phyloP scores from a whole-genome alignment of 768 basidiomycete genomes.

The Tricholoma saponaceum region DNA sequence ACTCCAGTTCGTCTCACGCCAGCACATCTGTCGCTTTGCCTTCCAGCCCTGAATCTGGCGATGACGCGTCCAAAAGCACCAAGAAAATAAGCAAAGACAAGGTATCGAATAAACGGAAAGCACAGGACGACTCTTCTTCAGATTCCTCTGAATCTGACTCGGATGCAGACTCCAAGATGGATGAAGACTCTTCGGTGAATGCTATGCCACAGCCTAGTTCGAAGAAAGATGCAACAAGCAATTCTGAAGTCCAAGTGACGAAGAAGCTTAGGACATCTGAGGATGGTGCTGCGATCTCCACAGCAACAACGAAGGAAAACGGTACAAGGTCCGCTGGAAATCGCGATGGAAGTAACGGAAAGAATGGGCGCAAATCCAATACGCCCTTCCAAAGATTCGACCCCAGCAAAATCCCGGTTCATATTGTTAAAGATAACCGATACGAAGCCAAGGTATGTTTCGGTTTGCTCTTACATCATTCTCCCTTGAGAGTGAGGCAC shows the following conservation, averaged over 20 bases:
- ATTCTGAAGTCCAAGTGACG: constrained; percentile 31
- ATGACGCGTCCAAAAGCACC: background rate
- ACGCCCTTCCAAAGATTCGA: constrained; percentile 83
- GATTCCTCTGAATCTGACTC: constrained; percentile 11
- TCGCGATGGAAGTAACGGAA: constrained; percentile 23
- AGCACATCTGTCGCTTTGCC: background rate
- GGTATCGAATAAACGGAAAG: background rate
- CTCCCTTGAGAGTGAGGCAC: background rate
- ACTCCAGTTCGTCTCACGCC: constrained; percentile 15
- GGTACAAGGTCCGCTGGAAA: constrained; percentile 11
- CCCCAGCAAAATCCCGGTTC: constrained; percentile 44
- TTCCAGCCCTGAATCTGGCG: background rate
- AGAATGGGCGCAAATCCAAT: constrained; percentile 38
- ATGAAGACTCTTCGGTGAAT: constrained; percentile 8
- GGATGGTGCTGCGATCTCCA: constrained; percentile 45
- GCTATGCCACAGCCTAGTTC: background rate
- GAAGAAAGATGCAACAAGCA: constrained; percentile 3
- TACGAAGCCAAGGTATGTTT: constrained; percentile 73
- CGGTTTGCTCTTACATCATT: background rate
- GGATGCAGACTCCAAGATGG: background rate
- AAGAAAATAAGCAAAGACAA: background rate
- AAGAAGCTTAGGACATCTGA: constrained; percentile 63
- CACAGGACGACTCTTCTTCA: constrained; percentile 4
- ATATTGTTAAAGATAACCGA: constrained; percentile 57
- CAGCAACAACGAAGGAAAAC: constrained; percentile 29